Base-by-base conservation (phyloP, 371 early-diverging fungal genomes). In the Circinella umbellata region DNA sequence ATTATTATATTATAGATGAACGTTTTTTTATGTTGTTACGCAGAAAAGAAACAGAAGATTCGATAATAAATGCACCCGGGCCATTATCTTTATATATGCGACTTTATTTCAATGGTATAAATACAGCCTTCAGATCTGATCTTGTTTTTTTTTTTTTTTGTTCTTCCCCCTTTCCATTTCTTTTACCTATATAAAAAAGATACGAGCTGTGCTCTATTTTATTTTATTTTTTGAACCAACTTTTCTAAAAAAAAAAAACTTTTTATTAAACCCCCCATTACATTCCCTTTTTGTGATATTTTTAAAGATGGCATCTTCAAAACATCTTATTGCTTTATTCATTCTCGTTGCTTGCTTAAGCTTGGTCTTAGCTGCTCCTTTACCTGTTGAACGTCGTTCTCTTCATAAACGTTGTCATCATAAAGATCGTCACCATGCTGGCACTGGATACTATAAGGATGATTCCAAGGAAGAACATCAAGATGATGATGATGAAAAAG, bases 291-390 rank as follows among this genome's bases (percentile, higher is more conserved):
- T 51, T 51, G 51, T 51, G 5, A 14, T 51, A 4, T 51, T 13
- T 51, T n/a, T 15, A 5, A 13, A 34, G 34, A 64, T 64, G 64
- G 49, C 64, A 34, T 64, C 49, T 36, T 46, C 64, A 46, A 46
- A 64, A 64, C 51, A 20, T n/a, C 47, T 64, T 64, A 14, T 46
- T 14, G 35, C 36, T 48, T 17, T 64, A 18, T 49, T 64, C 17
- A 4, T 64, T 20, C 10, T 64, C 34, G 51, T 51, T 15, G 51
- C 51, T n/a, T 46, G 46, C 15, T 27, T 64, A n/a, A 47, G 48
- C 34, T 13, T 64, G 65, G 65, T 53, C 48, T 48, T 64, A 53
- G 65, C 65, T 49, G 65, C 65, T 48, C 65, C 65, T 34, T 63
- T 63, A 27, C 63, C 63, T 1, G 37, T 47, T 10, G 42, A 39